Percentiles rank a stretch among this genome's conserved stretches.
These are phyloP conservation scores for Aspergillus ochraceoroseus DNA, from an alignment of 2,329 filamentous ascomycete species.

Conservation along the genomic window DNA sequence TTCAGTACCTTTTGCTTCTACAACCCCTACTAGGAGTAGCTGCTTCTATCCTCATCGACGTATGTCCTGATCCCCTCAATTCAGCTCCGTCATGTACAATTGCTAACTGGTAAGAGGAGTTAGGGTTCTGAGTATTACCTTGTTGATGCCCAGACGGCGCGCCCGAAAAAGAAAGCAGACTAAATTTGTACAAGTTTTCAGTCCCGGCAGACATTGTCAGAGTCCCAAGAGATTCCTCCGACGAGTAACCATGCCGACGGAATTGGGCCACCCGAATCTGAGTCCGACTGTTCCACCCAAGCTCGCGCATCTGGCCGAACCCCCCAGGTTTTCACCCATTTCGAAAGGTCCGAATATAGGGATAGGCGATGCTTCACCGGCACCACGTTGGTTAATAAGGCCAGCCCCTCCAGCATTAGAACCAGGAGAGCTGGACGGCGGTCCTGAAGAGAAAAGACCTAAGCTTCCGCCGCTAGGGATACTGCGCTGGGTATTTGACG, in stretches of 20 bases:
- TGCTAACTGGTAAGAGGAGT: no score
- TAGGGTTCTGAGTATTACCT: no score
- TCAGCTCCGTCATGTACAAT: no score
- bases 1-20: no score
- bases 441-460: not conserved
- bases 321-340: not conserved
- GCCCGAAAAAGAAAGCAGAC: no score
- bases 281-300: not conserved
- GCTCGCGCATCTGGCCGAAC: not conserved
- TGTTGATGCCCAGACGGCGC: no score
- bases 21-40: no score
- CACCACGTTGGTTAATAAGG: conserved; percentile 16
- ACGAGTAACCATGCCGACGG: not conserved
- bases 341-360: conserved; percentile 3
- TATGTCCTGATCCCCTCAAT: no score
- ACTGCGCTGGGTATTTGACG: conserved; percentile 22
- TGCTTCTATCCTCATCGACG: no score
- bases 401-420: not conserved
- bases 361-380: conserved; percentile 7
- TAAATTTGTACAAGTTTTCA: no score
- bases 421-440: not conserved
- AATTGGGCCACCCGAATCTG: conserved; percentile 1
- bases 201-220: no score
- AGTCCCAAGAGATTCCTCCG: no score
- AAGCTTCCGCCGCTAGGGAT: conserved; percentile 1